Evolutionary conservation across 331 rosid species (phyloP), one percentile per base, ranked within the genome.

Genomic region (Erythrophleum ivorense): DNA sequence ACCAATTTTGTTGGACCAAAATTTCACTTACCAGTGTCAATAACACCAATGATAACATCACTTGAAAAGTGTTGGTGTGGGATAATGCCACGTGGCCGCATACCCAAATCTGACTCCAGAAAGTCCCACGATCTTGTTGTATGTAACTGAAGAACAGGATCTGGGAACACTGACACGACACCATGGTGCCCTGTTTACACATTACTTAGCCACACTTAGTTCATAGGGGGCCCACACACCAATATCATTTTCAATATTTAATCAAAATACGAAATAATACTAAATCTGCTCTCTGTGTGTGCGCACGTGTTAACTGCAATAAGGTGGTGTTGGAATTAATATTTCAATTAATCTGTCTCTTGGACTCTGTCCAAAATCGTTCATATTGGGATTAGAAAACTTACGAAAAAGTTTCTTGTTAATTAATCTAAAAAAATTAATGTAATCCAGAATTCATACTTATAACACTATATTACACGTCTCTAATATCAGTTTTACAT

Each of bases 81-180:
- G 38, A 5, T 11, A 19, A 5, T 58, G 36, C 0, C 70, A 63
- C 18, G 14, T 57, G 77, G 59, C 53, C 19, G 74, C 81, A 77
- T 48, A 59, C 92, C 90, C 48, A 88, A 73, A 40, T 87, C 86
- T 53, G 89, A 80, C 65, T 90, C 91, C 73, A 94, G 66, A 81
- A 94, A 94, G 82, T 94, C 95, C 98, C 98, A 94, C 18, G 98
- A 92, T 69, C 97, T 86, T 0, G 98, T 94, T 19, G 98, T 92
- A 69, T 94, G 98, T n/a, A 92, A 85, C 31, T 84, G 9, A 65
- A 94, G 91, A 14, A 80, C 53, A 24, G 91, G 87, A 85, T 92
- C 97, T 6, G 86, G 88, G 79, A 94, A 94, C 76, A 94, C 88
- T 7, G 98, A 92, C 7, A 94, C 94, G 12, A 92, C 85, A 53